Percentiles rank a stretch among this genome's conserved stretches.
Evolutionary conservation across 2,329 filamentous ascomycete species (phyloP).

Genomic region (Didymella segeticola): DNA sequence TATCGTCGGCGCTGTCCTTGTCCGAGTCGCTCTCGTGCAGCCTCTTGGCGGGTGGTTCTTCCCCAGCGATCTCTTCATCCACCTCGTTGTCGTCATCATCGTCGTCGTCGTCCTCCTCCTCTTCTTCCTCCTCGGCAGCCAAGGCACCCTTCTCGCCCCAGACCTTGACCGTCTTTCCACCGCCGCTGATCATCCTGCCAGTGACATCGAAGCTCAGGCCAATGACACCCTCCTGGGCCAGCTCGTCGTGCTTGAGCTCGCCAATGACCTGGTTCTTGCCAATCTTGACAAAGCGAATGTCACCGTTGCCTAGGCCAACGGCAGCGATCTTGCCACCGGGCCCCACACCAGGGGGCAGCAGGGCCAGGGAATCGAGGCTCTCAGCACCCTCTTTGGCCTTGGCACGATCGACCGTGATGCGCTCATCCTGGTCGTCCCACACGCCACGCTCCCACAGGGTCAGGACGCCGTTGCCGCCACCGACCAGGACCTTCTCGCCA

Average conservation of each 20-base stretch:
- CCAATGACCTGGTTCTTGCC: conserved; percentile 73
- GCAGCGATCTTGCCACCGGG: conserved; percentile 74
- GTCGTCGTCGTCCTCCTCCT: conserved; percentile 57
- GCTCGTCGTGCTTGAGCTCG: conserved; percentile 77
- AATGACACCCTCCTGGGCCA: conserved; percentile 75
- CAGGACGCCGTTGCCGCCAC: conserved; percentile 79
- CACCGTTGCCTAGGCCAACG: conserved; percentile 82
- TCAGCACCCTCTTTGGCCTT: conserved; percentile 70
- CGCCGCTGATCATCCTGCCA: conserved; percentile 87
- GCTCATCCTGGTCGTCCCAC: conserved; percentile 95
- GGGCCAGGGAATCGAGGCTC: conserved; percentile 78
- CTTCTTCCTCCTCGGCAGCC: conserved; percentile 59
- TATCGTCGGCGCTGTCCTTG: conserved; percentile 54
- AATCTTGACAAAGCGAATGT: conserved; percentile 77
- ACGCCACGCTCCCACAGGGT: conserved; percentile 93
- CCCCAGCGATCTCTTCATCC: conserved; percentile 52
- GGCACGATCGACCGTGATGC: conserved; percentile 74
- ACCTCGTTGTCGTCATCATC: conserved; percentile 34
- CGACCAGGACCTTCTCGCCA: conserved; percentile 77
- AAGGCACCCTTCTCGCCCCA: conserved; percentile 76
- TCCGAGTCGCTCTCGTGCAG: conserved; percentile 52
- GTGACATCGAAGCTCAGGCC: conserved; percentile 83
- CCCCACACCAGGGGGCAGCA: conserved; percentile 74
- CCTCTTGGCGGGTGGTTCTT: conserved; percentile 43
- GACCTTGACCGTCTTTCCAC: conserved; percentile 84